Percentiles rank a stretch among this genome's conserved stretches.
Evolutionary conservation across 805 yeast genomes (phyloP).

Genomic region (Teunomyces aglyptinius): DNA sequence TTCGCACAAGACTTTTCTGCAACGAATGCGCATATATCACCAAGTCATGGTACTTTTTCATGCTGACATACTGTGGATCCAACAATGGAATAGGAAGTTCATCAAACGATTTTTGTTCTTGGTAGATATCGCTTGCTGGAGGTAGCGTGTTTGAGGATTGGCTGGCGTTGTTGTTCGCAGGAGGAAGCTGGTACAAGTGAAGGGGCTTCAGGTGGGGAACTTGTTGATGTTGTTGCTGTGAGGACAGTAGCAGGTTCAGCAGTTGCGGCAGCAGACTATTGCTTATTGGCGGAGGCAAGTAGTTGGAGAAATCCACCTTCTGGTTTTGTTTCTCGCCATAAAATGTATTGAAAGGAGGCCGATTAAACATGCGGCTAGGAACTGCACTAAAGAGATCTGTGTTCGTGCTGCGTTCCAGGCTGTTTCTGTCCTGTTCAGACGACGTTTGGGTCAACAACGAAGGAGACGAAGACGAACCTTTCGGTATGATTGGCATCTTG

Average conservation of each 20-base stretch:
- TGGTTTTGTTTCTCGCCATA: background rate
- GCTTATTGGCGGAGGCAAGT: conserved; percentile 9
- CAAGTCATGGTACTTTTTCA: conserved; percentile 33
- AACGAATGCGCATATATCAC: conserved; percentile 31
- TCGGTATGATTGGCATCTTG: background rate
- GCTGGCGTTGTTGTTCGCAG: background rate
- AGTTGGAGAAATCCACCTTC: background rate
- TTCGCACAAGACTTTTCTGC: conserved; percentile 25
- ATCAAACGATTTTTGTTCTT: background rate
- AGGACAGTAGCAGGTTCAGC: background rate
- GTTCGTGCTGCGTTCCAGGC: conserved; percentile 15
- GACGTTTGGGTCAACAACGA: conserved; percentile 1
- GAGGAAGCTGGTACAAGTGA: conserved; percentile 4
- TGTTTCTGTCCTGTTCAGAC: conserved; percentile 11
- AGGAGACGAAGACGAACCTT: background rate
- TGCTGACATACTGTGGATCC: conserved; percentile 1
- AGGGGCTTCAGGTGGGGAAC: conserved; percentile 5
- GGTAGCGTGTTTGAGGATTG: background rate
- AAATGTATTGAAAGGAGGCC: background rate
- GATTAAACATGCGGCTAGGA: background rate
- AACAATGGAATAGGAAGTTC: background rate
- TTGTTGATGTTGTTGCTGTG: conserved; percentile 14
- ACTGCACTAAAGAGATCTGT: background rate
- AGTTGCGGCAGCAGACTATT: background rate
- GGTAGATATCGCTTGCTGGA: background rate